phyloP scores from a whole-genome alignment of 768 basidiomycete genomes.

The Exsudoporus frostii region DNA sequence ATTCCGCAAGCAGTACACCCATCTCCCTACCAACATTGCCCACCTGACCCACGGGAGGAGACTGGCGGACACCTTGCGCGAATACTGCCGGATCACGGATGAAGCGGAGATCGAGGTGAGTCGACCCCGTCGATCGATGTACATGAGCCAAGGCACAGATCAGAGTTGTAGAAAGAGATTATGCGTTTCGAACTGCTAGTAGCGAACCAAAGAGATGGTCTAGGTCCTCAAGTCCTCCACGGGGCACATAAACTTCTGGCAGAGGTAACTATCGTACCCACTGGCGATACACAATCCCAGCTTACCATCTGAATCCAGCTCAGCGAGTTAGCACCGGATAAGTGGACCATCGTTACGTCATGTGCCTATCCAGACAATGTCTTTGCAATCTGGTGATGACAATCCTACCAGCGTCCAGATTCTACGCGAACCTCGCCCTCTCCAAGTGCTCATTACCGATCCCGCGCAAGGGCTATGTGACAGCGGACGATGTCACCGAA shows the following conservation, averaged over 20 bases:
- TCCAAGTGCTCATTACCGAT: constrained; percentile 56
- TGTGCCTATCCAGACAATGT: constrained; percentile 33
- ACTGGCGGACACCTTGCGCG: constrained; percentile 69
- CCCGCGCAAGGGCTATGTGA: constrained; percentile 62
- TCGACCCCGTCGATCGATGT: not conserved
- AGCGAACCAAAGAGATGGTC: constrained; percentile 40
- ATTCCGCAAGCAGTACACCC: constrained; percentile 59
- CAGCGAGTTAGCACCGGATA: constrained; percentile 22
- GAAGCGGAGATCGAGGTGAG: constrained; percentile 54
- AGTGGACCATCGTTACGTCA: constrained; percentile 86
- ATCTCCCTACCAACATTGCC: constrained; percentile 48
- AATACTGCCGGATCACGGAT: constrained; percentile 62
- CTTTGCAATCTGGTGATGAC: not conserved
- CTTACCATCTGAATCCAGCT: constrained; percentile 18
- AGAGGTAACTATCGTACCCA: constrained; percentile 37
- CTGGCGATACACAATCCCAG: not conserved
- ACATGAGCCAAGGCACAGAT: not conserved
- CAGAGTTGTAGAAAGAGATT: constrained; percentile 52
- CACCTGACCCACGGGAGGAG: constrained; percentile 74
- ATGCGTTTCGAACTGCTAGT: constrained; percentile 78
- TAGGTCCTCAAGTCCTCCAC: constrained; percentile 59
- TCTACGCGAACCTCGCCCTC: constrained; percentile 68
- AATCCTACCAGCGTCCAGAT: constrained; percentile 57
- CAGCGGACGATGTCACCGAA: constrained; percentile 56
- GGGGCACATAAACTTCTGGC: constrained; percentile 58